phyloP scores from a whole-genome alignment of 805 yeast species.

The baker's yeast (Saccharomyces cerevisiae) region DNA sequence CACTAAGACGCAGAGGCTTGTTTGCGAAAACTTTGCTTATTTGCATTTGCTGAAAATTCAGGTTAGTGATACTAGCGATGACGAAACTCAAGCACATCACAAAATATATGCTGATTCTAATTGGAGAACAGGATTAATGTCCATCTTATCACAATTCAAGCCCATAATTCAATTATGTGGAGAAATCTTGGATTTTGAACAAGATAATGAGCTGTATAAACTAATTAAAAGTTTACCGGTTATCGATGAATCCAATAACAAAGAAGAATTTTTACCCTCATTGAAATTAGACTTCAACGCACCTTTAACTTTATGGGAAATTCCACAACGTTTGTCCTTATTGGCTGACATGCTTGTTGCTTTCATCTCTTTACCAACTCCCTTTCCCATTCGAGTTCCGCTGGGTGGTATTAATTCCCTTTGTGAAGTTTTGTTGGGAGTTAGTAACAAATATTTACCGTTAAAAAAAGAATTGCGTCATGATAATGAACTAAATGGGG shows the following conservation, averaged over 20 bases:
- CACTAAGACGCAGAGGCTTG: conserved; percentile 31
- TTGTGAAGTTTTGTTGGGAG: conserved; percentile 45
- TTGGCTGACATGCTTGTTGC: conserved; percentile 40
- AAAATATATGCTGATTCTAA: conserved; percentile 33
- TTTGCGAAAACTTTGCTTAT: conserved; percentile 45
- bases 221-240: conserved; percentile 37
- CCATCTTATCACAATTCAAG: conserved; percentile 44
- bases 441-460: conserved; percentile 48
- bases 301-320: conserved; percentile 42
- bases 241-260: conserved; percentile 3
- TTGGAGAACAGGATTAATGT: conserved; percentile 41
- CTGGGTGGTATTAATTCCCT: conserved; percentile 47
- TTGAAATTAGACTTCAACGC: conserved; percentile 53
- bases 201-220: conserved; percentile 42
- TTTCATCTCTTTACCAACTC: conserved; percentile 45
- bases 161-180: conserved; percentile 50
- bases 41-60: conserved; percentile 50
- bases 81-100: conserved; percentile 27
- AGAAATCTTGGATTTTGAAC: conserved; percentile 48
- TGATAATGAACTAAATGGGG: conserved; percentile 40
- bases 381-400: conserved; percentile 51
- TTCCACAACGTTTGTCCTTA: conserved; percentile 43
- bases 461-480: conserved; percentile 50
- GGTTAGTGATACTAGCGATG: conserved; percentile 34
- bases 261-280: conserved; percentile 35